Evolutionary conservation across 2,329 filamentous ascomycete genomes (phyloP), one percentile per base, ranked within the genome.

Genomic region (Thielaviopsis euricoi): DNA sequence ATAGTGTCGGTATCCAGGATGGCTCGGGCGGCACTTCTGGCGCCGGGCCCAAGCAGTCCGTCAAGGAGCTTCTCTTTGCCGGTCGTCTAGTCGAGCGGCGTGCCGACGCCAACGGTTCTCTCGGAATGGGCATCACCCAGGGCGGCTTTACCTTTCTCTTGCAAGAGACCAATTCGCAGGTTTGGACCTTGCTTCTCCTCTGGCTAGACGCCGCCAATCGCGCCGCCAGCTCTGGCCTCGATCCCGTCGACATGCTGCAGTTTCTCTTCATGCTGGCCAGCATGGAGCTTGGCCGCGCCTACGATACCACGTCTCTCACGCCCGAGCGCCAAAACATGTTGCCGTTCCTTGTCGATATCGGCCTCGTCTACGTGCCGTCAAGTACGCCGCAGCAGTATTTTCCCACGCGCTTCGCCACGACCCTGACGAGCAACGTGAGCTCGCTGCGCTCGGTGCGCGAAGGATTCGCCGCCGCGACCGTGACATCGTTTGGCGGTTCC

Each of bases 191-290:
- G 52, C 76, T 98, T 40, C 85, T 98, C 29, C 83, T 96, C 33
- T 98, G 95, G 76, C 82, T 98, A 55, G 87, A 94, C 64, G 86
- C 89, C 61, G 86, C 86, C 51, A 85, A 89, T 64, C 71, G 69
- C 15, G 69, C 71, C 54, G 68, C 69, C 51, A 66, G 77, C 66
- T 74, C 87, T 17, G 79, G 80, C 33, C 85, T 95, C 76, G 89
- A 95, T 63, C 84, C 86, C 60, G 89, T 95, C 53, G 93, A 98
- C 66, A 90, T 97, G 68, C 81, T 98, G 6, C 90, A 88, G 6
- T 98, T 98, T 69, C 82, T 98, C 64, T 97, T 98, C 70, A 87
- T 96, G 67, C 83, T 98, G 26, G 91, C 91, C 52, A 94, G 87
- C 56, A 81, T 97, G 60, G 90, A 97, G 67, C 83, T 97, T 10